Percentiles rank a stretch among this genome's conserved stretches.
Conservation (phyloP, 1,284 basidiomycete genomes). For the Irpex sp. region DNA sequence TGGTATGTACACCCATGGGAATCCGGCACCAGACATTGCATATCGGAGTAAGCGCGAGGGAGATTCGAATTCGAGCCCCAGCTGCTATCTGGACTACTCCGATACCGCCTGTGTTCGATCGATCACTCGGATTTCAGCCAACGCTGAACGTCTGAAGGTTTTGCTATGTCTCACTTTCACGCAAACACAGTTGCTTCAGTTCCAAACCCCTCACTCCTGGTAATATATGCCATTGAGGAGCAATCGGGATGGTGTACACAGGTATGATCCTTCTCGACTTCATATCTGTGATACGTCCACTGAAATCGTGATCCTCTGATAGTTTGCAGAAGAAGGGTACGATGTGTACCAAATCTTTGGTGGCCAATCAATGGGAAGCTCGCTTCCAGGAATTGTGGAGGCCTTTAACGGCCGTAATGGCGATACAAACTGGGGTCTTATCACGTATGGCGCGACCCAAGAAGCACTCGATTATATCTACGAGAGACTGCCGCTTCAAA, state of each 20-base stretch:
- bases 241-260: slow-evolving; percentile 36
- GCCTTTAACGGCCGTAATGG: slow-evolving; percentile 9
- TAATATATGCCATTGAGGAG: slow-evolving; percentile 15
- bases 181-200: slow-evolving; percentile 17
- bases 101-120: background rate
- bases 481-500: slow-evolving; percentile 13
- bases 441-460: slow-evolving; percentile 35
- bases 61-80: too few species aligned
- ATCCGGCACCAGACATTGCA: background rate
- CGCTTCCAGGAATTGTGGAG: slow-evolving; percentile 11
- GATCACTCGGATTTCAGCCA: background rate
- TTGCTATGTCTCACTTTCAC: slow-evolving; percentile 12
- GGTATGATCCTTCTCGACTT: slow-evolving; percentile 19
- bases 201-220: slow-evolving; percentile 9
- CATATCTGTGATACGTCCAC: background rate
- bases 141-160: background rate
- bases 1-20: background rate
- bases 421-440: slow-evolving; percentile 30
- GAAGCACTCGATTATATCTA: slow-evolving; percentile 21
- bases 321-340: slow-evolving; percentile 46
- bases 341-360: slow-evolving; percentile 32
- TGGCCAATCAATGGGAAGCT: slow-evolving; percentile 20
- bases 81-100: too few species aligned
- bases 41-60: background rate
- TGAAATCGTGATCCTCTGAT: slow-evolving; percentile 3